phyloP scores from a whole-genome alignment of 1,139 yeast genomes.

The Pichia norvegensis region DNA sequence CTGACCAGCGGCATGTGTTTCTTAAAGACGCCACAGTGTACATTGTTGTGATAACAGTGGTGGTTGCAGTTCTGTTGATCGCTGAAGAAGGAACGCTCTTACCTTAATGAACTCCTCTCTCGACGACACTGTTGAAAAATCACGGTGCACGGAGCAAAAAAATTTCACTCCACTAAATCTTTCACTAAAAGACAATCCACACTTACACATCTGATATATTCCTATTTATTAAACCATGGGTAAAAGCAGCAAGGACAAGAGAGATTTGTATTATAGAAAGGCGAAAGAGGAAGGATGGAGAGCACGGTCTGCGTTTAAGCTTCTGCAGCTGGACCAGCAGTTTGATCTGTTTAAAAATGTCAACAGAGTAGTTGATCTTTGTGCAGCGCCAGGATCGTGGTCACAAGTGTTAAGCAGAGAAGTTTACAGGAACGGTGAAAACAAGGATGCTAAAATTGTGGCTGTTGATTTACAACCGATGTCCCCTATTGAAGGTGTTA shows the following conservation, averaged over 20 bases:
- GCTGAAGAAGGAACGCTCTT: neutral
- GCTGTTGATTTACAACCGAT: conserved; percentile 96
- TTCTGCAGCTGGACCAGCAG: conserved; percentile 82
- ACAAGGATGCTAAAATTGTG: conserved; percentile 60
- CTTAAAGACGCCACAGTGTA: neutral
- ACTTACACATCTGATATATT: too few relatives aligned
- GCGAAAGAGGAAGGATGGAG: conserved; percentile 98
- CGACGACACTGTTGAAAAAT: neutral
- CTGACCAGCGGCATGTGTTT: neutral
- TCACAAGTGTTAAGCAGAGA: conserved; percentile 85
- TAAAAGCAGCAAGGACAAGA: conserved; percentile 87
- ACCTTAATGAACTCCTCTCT: neutral
- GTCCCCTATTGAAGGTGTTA: conserved; percentile 88
- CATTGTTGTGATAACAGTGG: neutral
- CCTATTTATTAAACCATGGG: too few relatives aligned
- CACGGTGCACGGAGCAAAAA: conserved; percentile 1
- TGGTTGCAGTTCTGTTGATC: too few relatives aligned
- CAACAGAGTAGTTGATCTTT: conserved; percentile 81
- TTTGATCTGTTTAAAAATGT: conserved; percentile 72
- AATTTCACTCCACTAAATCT: neutral
- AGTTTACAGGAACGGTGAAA: conserved; percentile 33
- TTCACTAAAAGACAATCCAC: too few relatives aligned
- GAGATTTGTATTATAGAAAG: conserved; percentile 79
- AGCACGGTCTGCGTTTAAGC: conserved; percentile 91
- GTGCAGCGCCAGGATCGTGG: conserved; percentile 99